Base-by-base conservation (phyloP, 2,329 filamentous ascomycete species). In the Ophiocordyceps camponoti-rufipedis region DNA sequence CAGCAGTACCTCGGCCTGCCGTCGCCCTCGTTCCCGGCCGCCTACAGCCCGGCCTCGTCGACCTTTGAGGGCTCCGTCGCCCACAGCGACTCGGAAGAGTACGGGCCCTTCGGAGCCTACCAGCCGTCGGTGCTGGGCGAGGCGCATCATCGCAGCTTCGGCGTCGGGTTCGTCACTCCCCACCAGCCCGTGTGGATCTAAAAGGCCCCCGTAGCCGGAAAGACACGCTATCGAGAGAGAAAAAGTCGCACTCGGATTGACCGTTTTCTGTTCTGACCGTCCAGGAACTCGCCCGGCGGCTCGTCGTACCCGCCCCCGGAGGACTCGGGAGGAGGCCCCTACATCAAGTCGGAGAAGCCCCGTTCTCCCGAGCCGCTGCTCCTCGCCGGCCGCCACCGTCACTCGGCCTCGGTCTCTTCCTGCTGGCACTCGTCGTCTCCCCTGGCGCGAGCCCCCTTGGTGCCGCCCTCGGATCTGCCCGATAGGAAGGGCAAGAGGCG, bases 21-120 rank as follows among this genome's bases (percentile, higher is more conserved):
- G n/a, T 78, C 75, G 46, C 74, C 75, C 23, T 72, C 72, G 28
- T 78, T 73, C 49, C 68, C 64, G 44, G 68, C 67, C 46, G 69
- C 68, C 47, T 79, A 77, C 56, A 80, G 75, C 56, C 76, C 76
- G 44, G 72, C 75, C 19, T 76, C 75, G 29, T 80, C 76, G 48
- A 76, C 71, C 16, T 78, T 73, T 56, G 71, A 78, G 58, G 65
- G 74, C n/a, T 78, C 76, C 28, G 64, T 76, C 49, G 66, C 70
- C 29, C 80, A 78, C 61, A 80, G 75, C 62, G 76, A 80, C 53
- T 66, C 69, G 42, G 75, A 78, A 47, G 75, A 79, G 50, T 72
- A 67, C 49, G 59, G 60, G 48, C 59, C 67, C 41, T 75, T 65
- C 57, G 56, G 55, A 60, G 62, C 52, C 63, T 65, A 58, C 64